phyloP scores from a whole-genome alignment of 2,329 filamentous ascomycete genomes.

The Gaeumannomyces tritici region DNA sequence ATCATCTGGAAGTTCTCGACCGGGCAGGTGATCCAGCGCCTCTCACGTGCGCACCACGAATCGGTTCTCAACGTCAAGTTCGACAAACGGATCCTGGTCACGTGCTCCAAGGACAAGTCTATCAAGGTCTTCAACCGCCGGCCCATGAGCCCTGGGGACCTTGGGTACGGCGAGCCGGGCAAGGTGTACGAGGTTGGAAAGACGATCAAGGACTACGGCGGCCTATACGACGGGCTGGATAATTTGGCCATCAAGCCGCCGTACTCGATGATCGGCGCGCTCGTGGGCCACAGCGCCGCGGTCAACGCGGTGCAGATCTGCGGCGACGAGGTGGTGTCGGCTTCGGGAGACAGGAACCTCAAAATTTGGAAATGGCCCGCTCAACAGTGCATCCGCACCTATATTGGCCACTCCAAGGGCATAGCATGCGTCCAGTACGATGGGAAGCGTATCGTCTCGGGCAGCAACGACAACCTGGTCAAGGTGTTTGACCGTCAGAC shows the following conservation, averaged over 20 bases:
- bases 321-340: slow-evolving; percentile 80
- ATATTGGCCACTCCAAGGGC: slow-evolving; percentile 83
- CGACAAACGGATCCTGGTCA: slow-evolving; percentile 83
- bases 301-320: slow-evolving; percentile 94
- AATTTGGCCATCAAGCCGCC: slow-evolving; percentile 47
- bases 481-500: slow-evolving; percentile 87
- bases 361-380: slow-evolving; percentile 90
- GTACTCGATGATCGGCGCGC: slow-evolving; percentile 66
- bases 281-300: slow-evolving; percentile 80
- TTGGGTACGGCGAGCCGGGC: slow-evolving; percentile 37
- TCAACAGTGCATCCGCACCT: slow-evolving; percentile 64
- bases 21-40: slow-evolving; percentile 67
- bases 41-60: slow-evolving; percentile 71
- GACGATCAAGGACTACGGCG: slow-evolving; percentile 43
- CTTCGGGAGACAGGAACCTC: slow-evolving; percentile 86
- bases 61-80: slow-evolving; percentile 92
- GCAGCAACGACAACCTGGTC: slow-evolving; percentile 91
- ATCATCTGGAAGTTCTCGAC: slow-evolving; percentile 93
- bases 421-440: slow-evolving; percentile 98
- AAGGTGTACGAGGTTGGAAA: slow-evolving; percentile 41
- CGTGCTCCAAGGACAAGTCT: slow-evolving; percentile 92
- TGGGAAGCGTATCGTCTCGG: slow-evolving; percentile 84
- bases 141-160: slow-evolving; percentile 50
- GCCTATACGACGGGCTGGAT: slow-evolving; percentile 32
- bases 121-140: slow-evolving; percentile 93